These are phyloP conservation scores for Colletotrichum sublineola DNA, from an alignment of 2,329 filamentous ascomycete genomes.

Conservation along the genomic window DNA sequence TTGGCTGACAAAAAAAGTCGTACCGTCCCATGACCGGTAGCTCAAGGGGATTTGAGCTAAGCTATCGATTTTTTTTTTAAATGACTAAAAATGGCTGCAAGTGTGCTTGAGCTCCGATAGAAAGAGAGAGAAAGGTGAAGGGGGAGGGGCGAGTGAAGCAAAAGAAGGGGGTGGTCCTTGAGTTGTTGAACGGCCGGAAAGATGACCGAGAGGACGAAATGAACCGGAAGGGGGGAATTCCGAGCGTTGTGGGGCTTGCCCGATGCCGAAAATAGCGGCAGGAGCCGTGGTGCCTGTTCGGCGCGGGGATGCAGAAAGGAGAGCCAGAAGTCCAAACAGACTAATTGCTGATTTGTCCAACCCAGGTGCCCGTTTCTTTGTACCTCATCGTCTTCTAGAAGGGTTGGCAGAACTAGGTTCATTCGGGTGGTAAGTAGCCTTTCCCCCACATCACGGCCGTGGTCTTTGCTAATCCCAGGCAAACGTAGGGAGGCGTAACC, in stretches of 20 bases:
- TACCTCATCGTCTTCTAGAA: constrained; percentile 7
- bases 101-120: not conserved
- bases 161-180: not conserved
- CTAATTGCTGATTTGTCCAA: constrained; percentile 1
- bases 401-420: not conserved
- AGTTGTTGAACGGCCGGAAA: constrained; percentile 10
- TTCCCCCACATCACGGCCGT: not conserved
- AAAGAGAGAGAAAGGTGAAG: not conserved
- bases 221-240: constrained; percentile 22
- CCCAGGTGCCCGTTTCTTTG: constrained; percentile 2
- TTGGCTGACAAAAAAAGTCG: not conserved
- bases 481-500: not conserved
- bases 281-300: constrained; percentile 25
- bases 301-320: not conserved
- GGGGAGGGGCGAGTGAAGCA: not conserved
- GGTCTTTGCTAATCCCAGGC: not conserved
- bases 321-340: not conserved
- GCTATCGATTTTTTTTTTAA: not conserved
- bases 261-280: constrained; percentile 19
- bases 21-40: not conserved
- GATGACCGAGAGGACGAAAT: constrained; percentile 21
- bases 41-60: not conserved
- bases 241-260: constrained; percentile 21
- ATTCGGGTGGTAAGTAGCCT: not conserved
- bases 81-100: not conserved